phyloP scores from a whole-genome alignment of 176 grass and related monocot species.

The Poa annua region DNA sequence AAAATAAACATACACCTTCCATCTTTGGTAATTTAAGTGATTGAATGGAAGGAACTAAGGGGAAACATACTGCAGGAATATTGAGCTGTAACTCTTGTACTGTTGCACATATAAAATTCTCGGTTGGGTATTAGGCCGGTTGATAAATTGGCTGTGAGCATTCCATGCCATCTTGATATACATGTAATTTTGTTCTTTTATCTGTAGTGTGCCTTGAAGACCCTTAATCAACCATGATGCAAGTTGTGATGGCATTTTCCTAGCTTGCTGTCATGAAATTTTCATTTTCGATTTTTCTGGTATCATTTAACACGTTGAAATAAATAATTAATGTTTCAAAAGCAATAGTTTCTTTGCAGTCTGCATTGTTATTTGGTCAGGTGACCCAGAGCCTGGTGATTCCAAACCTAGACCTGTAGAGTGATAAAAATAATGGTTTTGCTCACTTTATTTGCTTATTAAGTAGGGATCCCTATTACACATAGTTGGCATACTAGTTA shows the following conservation, averaged over 20 bases:
- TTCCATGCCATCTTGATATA: constrained; percentile 17
- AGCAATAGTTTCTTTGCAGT: neutral
- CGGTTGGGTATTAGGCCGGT: neutral
- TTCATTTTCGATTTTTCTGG: neutral
- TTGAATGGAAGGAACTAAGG: neutral
- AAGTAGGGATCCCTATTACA: neutral
- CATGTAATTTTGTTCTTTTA: neutral
- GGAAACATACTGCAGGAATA: neutral
- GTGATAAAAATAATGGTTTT: constrained; percentile 66
- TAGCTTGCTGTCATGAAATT: neutral
- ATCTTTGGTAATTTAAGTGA: neutral
- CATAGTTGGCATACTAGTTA: neutral
- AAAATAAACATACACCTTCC: constrained; percentile 57
- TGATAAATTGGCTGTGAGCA: neutral
- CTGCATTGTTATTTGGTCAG: constrained; percentile 36
- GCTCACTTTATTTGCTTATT: constrained; percentile 3
- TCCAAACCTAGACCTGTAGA: constrained; percentile 70
- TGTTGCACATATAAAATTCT: neutral
- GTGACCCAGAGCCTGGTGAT: constrained; percentile 36
- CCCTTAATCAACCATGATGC: neutral
- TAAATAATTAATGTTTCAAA: neutral
- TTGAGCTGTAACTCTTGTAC: neutral
- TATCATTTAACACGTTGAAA: neutral
- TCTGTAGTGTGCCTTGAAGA: neutral
- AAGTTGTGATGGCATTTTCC: neutral